Base-by-base conservation (phyloP, 179 eudicot genomes). In the Corrigiola litoralis region DNA sequence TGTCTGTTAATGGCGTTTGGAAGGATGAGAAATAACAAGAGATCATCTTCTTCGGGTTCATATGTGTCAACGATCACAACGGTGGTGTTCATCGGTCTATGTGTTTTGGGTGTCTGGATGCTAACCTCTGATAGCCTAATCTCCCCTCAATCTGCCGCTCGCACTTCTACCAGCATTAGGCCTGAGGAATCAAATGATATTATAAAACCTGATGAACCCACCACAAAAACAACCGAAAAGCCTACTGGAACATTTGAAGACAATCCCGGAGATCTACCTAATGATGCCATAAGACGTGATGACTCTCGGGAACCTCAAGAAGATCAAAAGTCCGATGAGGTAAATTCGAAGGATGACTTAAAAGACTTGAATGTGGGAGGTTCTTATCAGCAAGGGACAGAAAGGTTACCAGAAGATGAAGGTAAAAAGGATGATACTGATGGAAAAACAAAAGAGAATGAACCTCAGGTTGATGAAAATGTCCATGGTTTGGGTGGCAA, bases 231-330 rank as follows among this genome's bases (percentile, higher is more conserved):
- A 10, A 53, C 47, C 6, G 62, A 46, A 3, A 57, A 68, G 13
- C 37, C 5, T 33, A 2, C 73, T 1, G 67, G 73, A 8, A 62
- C 70, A 37, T 82, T 72, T 53, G 80, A 79, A 60, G 89, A 83
- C 65, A 80, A 74, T 42, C 87, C 87, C 0, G 90, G 90, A 12
- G 77, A 78, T 50, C 84, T 89, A 9, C 90, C 87, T 3, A 88
- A 78, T 0, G 90, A 83, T 52, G 87, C 88, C 45, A 28, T 81
- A 21, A 80, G 66, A 36, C 65, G 20, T 1, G 79, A 63, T 12
- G 71, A 67, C 20, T 45, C 70, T 17, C 72, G 72, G 36, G 70
- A 65, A 48, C 10, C 42, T 49, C 34, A 58, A 32, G 66, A 75
- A 14, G 77, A 67, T 33, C 66, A 28, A 13, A 63, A 33, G 48